A percentile compares a stretch with the other conserved stretches of the same genome.
phyloP scores from a whole-genome alignment of 2,329 filamentous ascomycete species.

The Fusarium beomiforme region DNA sequence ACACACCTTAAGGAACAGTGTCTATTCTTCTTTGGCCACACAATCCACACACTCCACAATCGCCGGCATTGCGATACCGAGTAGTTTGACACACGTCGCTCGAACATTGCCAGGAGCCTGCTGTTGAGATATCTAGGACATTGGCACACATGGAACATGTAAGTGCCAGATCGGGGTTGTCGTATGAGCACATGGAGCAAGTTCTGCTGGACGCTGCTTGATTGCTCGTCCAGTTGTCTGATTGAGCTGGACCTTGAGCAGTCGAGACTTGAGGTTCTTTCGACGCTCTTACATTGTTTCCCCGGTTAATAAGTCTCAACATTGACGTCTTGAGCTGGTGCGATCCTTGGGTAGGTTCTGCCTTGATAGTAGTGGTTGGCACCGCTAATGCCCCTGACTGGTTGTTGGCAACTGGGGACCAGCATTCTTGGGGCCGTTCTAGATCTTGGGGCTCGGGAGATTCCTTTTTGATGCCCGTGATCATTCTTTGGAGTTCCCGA shows the following conservation, averaged over 20 bases:
- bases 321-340: not conserved
- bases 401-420: not conserved
- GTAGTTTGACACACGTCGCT: slow-evolving; percentile 64
- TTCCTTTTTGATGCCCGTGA: slow-evolving; percentile 42
- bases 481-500: slow-evolving; percentile 68
- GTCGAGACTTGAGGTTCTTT: not conserved
- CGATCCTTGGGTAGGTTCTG: slow-evolving; percentile 6
- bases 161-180: slow-evolving; percentile 63
- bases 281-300: not conserved
- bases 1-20: too few relatives aligned
- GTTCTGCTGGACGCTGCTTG: not conserved
- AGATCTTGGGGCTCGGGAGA: not conserved
- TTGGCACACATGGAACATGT: slow-evolving; percentile 77
- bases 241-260: not conserved
- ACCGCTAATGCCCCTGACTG: not conserved
- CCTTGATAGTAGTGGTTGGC: slow-evolving; percentile 13
- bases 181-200: slow-evolving; percentile 75
- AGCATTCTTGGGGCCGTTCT: not conserved
- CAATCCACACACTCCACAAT: slow-evolving; percentile 75
- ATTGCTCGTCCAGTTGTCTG: not conserved
- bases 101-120: slow-evolving; percentile 71
- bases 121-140: slow-evolving; percentile 67
- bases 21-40: slow-evolving; percentile 63
- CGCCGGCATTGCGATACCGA: slow-evolving; percentile 73
- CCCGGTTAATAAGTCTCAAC: not conserved